Evolutionary conservation across 2,329 filamentous ascomycete species (phyloP).

Genomic region (Diplodia seriata): DNA sequence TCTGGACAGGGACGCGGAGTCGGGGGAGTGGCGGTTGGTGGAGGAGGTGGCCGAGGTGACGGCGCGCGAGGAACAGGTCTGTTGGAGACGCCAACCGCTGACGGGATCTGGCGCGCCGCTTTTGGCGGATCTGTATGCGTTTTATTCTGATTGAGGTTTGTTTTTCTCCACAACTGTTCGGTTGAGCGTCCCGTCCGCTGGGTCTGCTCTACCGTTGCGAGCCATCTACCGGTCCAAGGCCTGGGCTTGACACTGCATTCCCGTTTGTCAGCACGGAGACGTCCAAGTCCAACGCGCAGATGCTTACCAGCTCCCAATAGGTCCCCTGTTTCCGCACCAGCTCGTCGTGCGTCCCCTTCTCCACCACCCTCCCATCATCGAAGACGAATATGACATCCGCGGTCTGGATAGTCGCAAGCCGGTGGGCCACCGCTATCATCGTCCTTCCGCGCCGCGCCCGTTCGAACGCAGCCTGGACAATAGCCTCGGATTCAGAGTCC

Average conservation of each 20-base stretch:
- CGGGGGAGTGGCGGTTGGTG: constrained; percentile 3
- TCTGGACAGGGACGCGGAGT: neutral
- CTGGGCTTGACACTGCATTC: constrained; percentile 1
- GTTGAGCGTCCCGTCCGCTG: too few species aligned
- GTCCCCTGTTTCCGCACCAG: constrained; percentile 50
- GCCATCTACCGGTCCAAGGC: constrained; percentile 8
- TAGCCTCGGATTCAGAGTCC: constrained; percentile 64
- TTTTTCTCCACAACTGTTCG: too few species aligned
- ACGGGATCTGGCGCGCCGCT: neutral
- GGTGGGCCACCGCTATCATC: constrained; percentile 94
- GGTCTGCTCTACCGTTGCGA: neutral
- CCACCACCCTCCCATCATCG: constrained; percentile 84
- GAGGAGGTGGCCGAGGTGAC: constrained; percentile 9
- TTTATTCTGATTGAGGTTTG: too few species aligned
- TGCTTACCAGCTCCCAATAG: constrained; percentile 46
- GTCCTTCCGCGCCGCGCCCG: constrained; percentile 83
- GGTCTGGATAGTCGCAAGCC: constrained; percentile 90
- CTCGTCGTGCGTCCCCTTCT: constrained; percentile 80
- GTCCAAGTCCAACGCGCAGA: too few species aligned
- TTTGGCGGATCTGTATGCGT: constrained; percentile 9
- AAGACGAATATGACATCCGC: constrained; percentile 96
- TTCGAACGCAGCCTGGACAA: constrained; percentile 82
- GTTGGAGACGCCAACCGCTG: neutral
- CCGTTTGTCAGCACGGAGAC: neutral
- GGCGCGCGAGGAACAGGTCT: neutral